Conservation (phyloP, 805 yeast genomes). For the Wickerhamiella australiensis region DNA sequence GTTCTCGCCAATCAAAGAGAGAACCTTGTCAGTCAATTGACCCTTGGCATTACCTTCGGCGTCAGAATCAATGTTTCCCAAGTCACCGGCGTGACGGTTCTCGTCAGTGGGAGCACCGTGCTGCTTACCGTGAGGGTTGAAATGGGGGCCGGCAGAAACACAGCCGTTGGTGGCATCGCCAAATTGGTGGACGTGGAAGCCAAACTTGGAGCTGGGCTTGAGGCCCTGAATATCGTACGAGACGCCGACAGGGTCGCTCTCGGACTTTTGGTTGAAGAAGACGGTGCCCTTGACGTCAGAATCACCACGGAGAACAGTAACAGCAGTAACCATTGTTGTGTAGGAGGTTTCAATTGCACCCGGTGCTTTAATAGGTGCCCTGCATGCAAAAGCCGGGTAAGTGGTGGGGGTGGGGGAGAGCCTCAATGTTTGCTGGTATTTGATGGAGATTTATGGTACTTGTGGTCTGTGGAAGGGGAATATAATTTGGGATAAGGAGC, state of each 20-base stretch:
- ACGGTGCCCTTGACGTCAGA: slow-evolving; percentile 80
- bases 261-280: slow-evolving; percentile 71
- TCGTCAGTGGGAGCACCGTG: slow-evolving; percentile 84
- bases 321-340: slow-evolving; percentile 32
- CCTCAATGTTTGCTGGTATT: too few species aligned
- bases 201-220: slow-evolving; percentile 57
- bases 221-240: slow-evolving; percentile 77
- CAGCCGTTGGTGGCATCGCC: slow-evolving; percentile 99
- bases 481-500: too few species aligned
- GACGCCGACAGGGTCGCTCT: slow-evolving; percentile 70
- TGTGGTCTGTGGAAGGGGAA: too few species aligned
- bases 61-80: slow-evolving; percentile 89
- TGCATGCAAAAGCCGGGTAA: neutral
- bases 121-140: slow-evolving; percentile 75
- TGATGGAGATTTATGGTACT: too few species aligned
- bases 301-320: slow-evolving; percentile 95
- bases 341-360: neutral
- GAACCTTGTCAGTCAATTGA: slow-evolving; percentile 57
- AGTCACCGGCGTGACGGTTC: slow-evolving; percentile 75
- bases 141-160: slow-evolving; percentile 96
- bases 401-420: neutral
- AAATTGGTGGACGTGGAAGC: slow-evolving; percentile 96
- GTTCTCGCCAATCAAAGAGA: slow-evolving; percentile 76
- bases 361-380: neutral
- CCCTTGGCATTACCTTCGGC: slow-evolving; percentile 87